Evolutionary conservation across 2,329 filamentous ascomycete species (phyloP), one percentile per base, ranked within the genome.

Genomic region (Nigrospora osmanthi): DNA sequence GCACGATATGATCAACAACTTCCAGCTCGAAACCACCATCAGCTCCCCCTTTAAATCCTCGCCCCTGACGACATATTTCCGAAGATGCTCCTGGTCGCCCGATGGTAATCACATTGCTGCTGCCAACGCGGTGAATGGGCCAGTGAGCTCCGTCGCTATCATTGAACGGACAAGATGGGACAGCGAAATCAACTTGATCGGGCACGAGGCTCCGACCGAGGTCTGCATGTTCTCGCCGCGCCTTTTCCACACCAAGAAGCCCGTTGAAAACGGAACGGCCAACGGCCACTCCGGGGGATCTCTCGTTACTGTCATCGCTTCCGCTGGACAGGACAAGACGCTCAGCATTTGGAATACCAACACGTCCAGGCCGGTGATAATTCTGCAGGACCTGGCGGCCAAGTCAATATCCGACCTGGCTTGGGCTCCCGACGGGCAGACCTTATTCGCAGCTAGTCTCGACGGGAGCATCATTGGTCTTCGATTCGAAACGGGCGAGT

Each of bases 341-440:
- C 68, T 98, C 36, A 96, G 89, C 58, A 85, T 98, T 34, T 98
- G 93, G 93, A 97, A 96, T 56, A 98, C 94, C 1, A 95, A 89
- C 58, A 95, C 88, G 19, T 90, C 93, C 1, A 75, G 93, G 17
- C 93, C 93, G 0, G 83, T 97, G 16, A 83, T 96, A 16, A 89
- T 97, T 43, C 76, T 89, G 11, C 89, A 95, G 59, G 91, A 97
- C 56, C 66, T 98, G 47, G 84, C 88, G 15, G 81, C 81, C 36
- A 98, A 98, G 62, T 87, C 93, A 1, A 91, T 98, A 52, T 94
- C 89, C 1, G 93, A 98, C 66, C 72, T 98, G 43, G 82, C 91
- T 0, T 98, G 93, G 93, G 86, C 85, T 6, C 93, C 93, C 0
- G 89, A 95, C 62, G 94, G 93, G 3, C 86, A 87, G 59, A 89